Evolutionary conservation across 2,329 filamentous ascomycete species (phyloP).

Genomic region (Verticillium albo-atrum): DNA sequence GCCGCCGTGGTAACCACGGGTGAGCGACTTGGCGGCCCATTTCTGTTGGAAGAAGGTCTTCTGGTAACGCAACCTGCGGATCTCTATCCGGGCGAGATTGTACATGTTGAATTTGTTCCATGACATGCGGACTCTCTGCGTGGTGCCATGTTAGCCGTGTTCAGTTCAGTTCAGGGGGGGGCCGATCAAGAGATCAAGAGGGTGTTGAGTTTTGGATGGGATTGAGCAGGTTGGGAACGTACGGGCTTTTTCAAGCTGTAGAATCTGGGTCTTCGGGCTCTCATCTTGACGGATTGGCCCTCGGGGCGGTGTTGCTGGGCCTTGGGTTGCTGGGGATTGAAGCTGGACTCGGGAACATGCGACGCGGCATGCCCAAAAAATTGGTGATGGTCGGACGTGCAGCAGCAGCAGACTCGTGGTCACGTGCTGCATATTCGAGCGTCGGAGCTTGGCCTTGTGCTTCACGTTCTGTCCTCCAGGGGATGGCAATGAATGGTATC

Average conservation of each 20-base stretch:
- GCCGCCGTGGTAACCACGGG: constrained; percentile 89
- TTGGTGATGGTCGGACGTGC: constrained; percentile 11
- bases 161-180: background rate
- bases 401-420: background rate
- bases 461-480: background rate
- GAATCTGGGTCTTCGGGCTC: constrained; percentile 55
- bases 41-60: constrained; percentile 96
- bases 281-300: constrained; percentile 37
- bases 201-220: background rate
- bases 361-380: constrained; percentile 11
- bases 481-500: too few species aligned
- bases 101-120: constrained; percentile 98
- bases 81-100: constrained; percentile 63
- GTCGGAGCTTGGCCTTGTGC: too few species aligned
- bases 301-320: constrained; percentile 5
- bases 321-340: background rate
- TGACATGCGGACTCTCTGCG: constrained; percentile 85
- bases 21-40: constrained; percentile 82
- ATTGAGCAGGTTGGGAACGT: constrained; percentile 25
- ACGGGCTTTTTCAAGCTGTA: constrained; percentile 65
- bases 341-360: constrained; percentile 4
- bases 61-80: constrained; percentile 29
- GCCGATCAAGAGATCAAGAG: background rate
- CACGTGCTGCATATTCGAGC: background rate
- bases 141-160: background rate